Evolutionary conservation across 305 asterid species (phyloP), one percentile per base, ranked within the genome.

Genomic region (Fraxinus albicans): DNA sequence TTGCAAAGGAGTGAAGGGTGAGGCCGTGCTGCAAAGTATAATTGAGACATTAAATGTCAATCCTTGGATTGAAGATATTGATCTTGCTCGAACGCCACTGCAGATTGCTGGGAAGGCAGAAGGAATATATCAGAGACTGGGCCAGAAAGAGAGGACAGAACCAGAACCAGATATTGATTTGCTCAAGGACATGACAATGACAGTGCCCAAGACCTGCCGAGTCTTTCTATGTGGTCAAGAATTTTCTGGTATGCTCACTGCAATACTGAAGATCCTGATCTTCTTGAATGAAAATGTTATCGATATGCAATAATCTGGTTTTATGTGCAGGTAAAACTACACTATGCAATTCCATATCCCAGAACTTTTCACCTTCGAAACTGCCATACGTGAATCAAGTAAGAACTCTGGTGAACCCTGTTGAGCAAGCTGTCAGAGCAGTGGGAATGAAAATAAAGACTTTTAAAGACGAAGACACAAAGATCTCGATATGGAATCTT

Each of bases 51-150:
- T 95, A 82, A 91, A 93, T 78, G 94, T 93, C 84, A 95, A 95
- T 83, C 99, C 98, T 4, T 95, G 99, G 97, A 91, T 95, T 36
- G 96, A 94, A 86, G 94, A 91, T 53, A 87, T 94, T 47, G 97
- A 94, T 85, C 89, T 95, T 60, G 77, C 84, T 12, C 74, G 90
- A 86, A 94, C 97, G 2, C 97, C 99, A n/a, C 90, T 94, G 58
- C 94, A 92, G 50, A 85, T 87, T 73, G 79, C 90, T 23, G 96
- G 97, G 35, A 85, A 90, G 84, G 85, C 97, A 4, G 93, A 95
- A 87, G 88, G 77, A 72, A 82, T 94, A 79, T 85, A 86, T 80
- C 93, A 85, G 79, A 90, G 86, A 86, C 77, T 93, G 63, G 91
- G 93, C 3, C 94, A 91, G 89, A 89, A 87, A 12, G 94, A 88